Conservation (phyloP, 2,329 filamentous ascomycete species). For the Lecanicillium sp. region DNA sequence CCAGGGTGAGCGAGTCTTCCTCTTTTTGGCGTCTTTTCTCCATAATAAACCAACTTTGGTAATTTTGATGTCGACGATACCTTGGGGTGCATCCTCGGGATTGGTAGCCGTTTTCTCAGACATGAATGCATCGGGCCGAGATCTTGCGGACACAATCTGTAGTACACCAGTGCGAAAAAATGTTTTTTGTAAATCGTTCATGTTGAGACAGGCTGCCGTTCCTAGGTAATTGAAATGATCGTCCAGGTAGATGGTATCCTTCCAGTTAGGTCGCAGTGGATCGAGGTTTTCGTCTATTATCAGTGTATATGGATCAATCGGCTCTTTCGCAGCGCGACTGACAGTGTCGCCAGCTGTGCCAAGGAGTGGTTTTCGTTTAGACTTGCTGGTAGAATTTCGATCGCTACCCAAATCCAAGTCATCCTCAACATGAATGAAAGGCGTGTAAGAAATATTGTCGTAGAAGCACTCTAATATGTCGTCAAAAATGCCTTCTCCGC, state of each 20-base stretch:
- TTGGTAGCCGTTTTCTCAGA: conserved; percentile 78
- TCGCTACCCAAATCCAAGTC: conserved; percentile 76
- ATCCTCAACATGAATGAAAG: conserved; percentile 96
- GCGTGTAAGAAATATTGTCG: conserved; percentile 97
- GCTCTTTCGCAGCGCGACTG: conserved; percentile 66
- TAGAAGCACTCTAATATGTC: conserved; percentile 95
- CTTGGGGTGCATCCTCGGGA: conserved; percentile 78
- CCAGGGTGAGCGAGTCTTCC: conserved; percentile 92
- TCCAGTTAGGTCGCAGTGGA: conserved; percentile 73
- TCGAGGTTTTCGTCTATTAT: conserved; percentile 89
- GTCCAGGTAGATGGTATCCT: conserved; percentile 86
- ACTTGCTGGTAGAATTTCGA: conserved; percentile 63
- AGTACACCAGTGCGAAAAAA: conserved; percentile 89
- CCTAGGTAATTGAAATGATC: conserved; percentile 88
- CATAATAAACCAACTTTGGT: conserved; percentile 93
- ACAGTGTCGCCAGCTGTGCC: conserved; percentile 47
- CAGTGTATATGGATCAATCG: conserved; percentile 89
- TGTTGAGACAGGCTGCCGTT: conserved; percentile 67
- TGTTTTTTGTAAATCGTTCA: conserved; percentile 75
- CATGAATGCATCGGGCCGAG: conserved; percentile 92
- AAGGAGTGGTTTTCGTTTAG: conserved; percentile 64
- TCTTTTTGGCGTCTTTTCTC: conserved; percentile 91
- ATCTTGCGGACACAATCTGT: conserved; percentile 91
- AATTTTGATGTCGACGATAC: conserved; percentile 94
- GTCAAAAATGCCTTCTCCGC: conserved; percentile 84